A percentile compares a stretch with the other conserved stretches of the same genome.
Conservation (phyloP, 2,329 filamentous ascomycete species). For the Daldinia sp. region DNA sequence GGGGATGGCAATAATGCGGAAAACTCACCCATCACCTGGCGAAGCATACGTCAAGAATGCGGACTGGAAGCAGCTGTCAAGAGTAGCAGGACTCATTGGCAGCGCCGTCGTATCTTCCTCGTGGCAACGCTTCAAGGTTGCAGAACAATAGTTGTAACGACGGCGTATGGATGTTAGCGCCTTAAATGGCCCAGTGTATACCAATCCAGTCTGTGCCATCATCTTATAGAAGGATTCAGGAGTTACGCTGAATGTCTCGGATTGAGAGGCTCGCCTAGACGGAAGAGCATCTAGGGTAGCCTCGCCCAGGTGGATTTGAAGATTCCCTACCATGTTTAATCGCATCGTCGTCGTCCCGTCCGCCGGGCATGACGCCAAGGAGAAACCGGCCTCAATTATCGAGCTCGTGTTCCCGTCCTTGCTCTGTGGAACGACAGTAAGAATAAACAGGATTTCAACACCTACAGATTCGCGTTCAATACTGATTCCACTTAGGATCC, state of each 20-base stretch:
- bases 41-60: constrained; percentile 53
- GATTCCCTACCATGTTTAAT: constrained; percentile 47
- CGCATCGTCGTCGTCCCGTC: constrained; percentile 48
- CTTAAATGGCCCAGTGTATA: constrained; percentile 52
- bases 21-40: constrained; percentile 50
- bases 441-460: constrained; percentile 50
- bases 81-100: constrained; percentile 51
- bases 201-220: constrained; percentile 51
- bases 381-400: constrained; percentile 47
- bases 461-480: constrained; percentile 46
- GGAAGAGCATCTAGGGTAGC: constrained; percentile 44
- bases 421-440: constrained; percentile 39
- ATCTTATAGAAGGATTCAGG: constrained; percentile 51
- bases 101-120: constrained; percentile 49
- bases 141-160: constrained; percentile 49
- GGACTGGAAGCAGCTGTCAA: constrained; percentile 54
- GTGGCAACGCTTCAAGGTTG: constrained; percentile 46
- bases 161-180: constrained; percentile 48
- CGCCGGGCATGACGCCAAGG: constrained; percentile 47
- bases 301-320: constrained; percentile 47
- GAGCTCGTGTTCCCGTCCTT: constrained; percentile 10
- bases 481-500: constrained; percentile 43
- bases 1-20: not conserved
- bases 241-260: constrained; percentile 48
- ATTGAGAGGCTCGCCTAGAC: constrained; percentile 17